Evolutionary conservation across 495 filamentous ascomycete species (phyloP), one percentile per base, ranked within the genome.

Genomic region (Rostrohypoxylon terebratum): DNA sequence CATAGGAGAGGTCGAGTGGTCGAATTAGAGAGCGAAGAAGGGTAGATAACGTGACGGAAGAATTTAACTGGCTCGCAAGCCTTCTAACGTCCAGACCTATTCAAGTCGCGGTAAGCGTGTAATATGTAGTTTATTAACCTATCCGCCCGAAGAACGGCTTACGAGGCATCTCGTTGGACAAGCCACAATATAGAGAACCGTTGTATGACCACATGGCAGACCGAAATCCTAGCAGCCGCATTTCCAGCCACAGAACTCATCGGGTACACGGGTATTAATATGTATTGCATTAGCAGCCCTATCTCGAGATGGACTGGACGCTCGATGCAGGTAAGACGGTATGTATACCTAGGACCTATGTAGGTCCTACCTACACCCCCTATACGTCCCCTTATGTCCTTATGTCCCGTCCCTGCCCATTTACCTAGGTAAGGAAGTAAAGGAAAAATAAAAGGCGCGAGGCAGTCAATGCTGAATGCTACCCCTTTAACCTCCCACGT

Each of bases 181-280:
- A 75, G 72, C 72, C 72, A 75, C 72, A 71, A 71, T 75, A 75
- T 71, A 75, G 61, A 18, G 47, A 63, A 75, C 72, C 72, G 72
- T 71, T 75, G 68, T 75, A 71, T 71, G 63, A 75, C 72, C 72
- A 75, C 72, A 75, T 75, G 72, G 72, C 72, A 71, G 31, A 23
- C 47, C 38, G 50, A 55, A 55, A 59, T 53, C 57, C 34, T 57
- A 69, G 66, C 71, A 70, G 66, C 71, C 66, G 71, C 71, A 74
- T 70, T 69, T 51, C 21, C 20, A 69, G 71, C 71, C 71, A 74
- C 71, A 70, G 25, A 38, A 42, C 16, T 62, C 62, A 40, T 42
- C 54, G 34, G 58, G 61, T 73, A 73, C 55, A 50, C 50, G 53
- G 61, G 50, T 34, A 28, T 28, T 28, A 38, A 54, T 58, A 59